Evolutionary conservation across 148 eudicot genomes (phyloP), one percentile per base, ranked within the genome.

Genomic region (Agrostemma githago): DNA sequence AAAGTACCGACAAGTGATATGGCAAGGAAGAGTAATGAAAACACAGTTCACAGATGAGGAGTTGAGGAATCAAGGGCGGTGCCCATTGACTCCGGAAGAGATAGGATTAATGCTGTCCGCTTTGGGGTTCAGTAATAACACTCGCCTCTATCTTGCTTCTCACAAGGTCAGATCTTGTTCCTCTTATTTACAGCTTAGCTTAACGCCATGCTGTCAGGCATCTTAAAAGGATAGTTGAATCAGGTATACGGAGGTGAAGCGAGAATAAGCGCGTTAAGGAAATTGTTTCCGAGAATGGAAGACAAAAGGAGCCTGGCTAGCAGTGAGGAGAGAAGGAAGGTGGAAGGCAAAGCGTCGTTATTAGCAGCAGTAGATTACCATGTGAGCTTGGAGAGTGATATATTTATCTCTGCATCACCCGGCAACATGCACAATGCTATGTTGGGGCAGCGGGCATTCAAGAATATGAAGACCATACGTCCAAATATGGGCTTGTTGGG

Each of bases 371-470:
- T 95, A 71, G 99, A 95, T 82, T 95, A 95, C 76, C 87, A 89
- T 68, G 97, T 95, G 69, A 92, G 97, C 83, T 88, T 95, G 92
- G 86, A 89, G 63, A 90, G 96, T 44, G 96, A 95, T 62, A 85
- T 95, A 73, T 95, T 95, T 85, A 84, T 95, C 67, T 95, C 99
- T 56, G 99, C 99, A 77, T 95, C 99, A 39, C 99, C 99, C 20
- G 99, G 99, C 66, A 95, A 95, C 78, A 95, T 95, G 99, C 99
- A 95, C 83, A 95, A 95, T 80, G 99, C 99, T 17, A 81, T 95
- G 98, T 72, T 86, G 75, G 98, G 89, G 20, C 91, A 88, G 79
- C 87, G 98, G 74, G 91, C 98, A 42, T 95, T 86, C 81, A 80
- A 79, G 80, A 95, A 95, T 84, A 43, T 84, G 88, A 95, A 92